Evolutionary conservation across 352 stramenopile genomes (phyloP), one percentile per base, ranked within the genome.

Genomic region (Phytophthora sansomeana): DNA sequence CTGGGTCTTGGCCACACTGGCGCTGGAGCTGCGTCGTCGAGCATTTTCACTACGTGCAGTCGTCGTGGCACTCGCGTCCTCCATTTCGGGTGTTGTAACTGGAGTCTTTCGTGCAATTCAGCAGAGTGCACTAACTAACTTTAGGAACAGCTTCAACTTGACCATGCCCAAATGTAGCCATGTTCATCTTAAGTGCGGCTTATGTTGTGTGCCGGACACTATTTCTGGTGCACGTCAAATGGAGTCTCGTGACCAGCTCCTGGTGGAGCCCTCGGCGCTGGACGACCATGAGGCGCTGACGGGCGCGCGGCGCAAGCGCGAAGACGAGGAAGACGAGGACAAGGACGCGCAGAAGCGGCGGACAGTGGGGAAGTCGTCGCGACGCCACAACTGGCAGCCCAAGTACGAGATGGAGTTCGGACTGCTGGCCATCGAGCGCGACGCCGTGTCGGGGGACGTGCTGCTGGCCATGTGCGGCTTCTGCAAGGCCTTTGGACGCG

Each of bases 331-430:
- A 26, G 72, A 78, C 28, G 65, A 82, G 1, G 75, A 89, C 24
- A 80, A 88, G 54, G 77, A 88, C 7, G 63, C 64, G 43, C 64
- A 61, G 51, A 87, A 87, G 50, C 57, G 64, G 36, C 67, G 43
- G 8, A 41, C 42, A 8, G 57, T 52, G 38, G 67, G 44, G n/a
- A 84, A 85, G 48, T 81, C 80, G 33, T 69, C 79, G 59, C 77
- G 81, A 14, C 87, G 87, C 32, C 85, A 95, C 73, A 80, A 85
- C 58, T 95, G 85, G 85, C 84, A 93, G 58, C 62, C 74, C 19
- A 92, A 92, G 78, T 95, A 95, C 63, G 85, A 89, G 65, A 80
- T 85, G 61, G 87, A 95, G 72, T 95, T 92, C 58, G 87, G 85
- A 3, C 69, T 95, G 38, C 35, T 87, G 21, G 78, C 68, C 9